phyloP scores from a whole-genome alignment of 768 basidiomycete species.

The Phanerodontia chrysosporium region DNA sequence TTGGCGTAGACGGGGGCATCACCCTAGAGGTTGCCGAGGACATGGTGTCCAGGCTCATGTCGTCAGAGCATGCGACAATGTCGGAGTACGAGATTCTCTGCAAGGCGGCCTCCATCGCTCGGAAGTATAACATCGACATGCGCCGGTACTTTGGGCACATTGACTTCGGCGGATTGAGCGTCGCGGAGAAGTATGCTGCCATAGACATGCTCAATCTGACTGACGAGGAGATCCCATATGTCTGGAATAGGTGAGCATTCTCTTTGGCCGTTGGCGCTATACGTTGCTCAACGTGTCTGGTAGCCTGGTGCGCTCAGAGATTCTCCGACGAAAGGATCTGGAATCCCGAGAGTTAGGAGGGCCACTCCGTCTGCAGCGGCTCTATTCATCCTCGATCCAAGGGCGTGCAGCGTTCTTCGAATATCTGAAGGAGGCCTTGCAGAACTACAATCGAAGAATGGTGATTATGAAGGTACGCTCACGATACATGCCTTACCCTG shows the following conservation, averaged over 20 bases:
- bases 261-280: too few species aligned
- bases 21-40: slow-evolving; percentile 36
- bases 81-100: slow-evolving; percentile 62
- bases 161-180: slow-evolving; percentile 52
- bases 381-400: slow-evolving; percentile 53
- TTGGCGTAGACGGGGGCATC: slow-evolving; percentile 1
- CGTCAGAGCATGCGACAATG: slow-evolving; percentile 46
- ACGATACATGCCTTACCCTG: not conserved
- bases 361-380: slow-evolving; percentile 53
- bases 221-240: slow-evolving; percentile 36
- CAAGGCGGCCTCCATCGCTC: slow-evolving; percentile 42
- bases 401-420: slow-evolving; percentile 57
- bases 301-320: slow-evolving; percentile 59
- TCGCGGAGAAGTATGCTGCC: slow-evolving; percentile 51
- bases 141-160: slow-evolving; percentile 45
- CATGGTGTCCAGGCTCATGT: slow-evolving; percentile 42
- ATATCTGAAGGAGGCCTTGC: slow-evolving; percentile 50
- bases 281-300: too few species aligned
- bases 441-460: slow-evolving; percentile 55
- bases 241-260: slow-evolving; percentile 54
- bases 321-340: slow-evolving; percentile 47
- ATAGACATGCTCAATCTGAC: slow-evolving; percentile 37
- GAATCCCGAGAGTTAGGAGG: slow-evolving; percentile 45
- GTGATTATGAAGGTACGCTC: slow-evolving; percentile 49
- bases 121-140: slow-evolving; percentile 41